phyloP scores from a whole-genome alignment of 75 land plant species.

The Pinus albicaulis region DNA sequence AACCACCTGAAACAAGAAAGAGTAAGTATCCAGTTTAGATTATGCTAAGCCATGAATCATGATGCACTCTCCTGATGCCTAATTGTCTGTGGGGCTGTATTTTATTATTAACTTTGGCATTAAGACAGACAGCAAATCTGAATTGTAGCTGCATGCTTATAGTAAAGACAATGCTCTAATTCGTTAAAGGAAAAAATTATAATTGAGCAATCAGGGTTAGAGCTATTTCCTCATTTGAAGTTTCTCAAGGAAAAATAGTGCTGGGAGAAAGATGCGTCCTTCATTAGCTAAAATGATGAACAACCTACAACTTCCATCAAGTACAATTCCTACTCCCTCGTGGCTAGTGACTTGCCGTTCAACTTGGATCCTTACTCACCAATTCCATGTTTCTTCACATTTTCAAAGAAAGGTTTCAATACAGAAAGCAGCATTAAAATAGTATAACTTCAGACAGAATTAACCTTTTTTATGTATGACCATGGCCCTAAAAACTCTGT shows the following conservation, averaged over 20 bases:
- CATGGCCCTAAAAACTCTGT: too few species aligned
- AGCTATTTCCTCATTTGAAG: too few species aligned
- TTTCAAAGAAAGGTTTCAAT: too few species aligned
- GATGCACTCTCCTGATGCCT: not conserved
- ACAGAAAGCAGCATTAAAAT: too few species aligned
- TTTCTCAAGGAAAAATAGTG: not conserved
- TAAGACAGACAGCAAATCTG: not conserved
- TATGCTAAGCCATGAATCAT: not conserved
- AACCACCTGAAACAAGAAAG: slow-evolving; percentile 55
- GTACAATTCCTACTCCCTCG: not conserved
- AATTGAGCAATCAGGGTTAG: not conserved
- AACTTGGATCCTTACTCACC: too few species aligned
- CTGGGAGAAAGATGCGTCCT: not conserved
- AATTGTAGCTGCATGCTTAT: not conserved
- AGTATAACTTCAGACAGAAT: too few species aligned
- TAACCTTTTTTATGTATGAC: too few species aligned
- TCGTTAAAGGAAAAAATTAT: not conserved
- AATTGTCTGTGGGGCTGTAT: not conserved
- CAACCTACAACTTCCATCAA: not conserved
- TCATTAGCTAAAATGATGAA: not conserved
- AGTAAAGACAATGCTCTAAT: not conserved
- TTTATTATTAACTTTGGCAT: not conserved
- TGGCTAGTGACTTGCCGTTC: not conserved
- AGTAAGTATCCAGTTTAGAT: not conserved
- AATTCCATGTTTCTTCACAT: too few species aligned